Percentiles rank a stretch among this genome's conserved stretches.
phyloP scores from a whole-genome alignment of 176 grass and related monocot species.

The Avena eriantha region DNA sequence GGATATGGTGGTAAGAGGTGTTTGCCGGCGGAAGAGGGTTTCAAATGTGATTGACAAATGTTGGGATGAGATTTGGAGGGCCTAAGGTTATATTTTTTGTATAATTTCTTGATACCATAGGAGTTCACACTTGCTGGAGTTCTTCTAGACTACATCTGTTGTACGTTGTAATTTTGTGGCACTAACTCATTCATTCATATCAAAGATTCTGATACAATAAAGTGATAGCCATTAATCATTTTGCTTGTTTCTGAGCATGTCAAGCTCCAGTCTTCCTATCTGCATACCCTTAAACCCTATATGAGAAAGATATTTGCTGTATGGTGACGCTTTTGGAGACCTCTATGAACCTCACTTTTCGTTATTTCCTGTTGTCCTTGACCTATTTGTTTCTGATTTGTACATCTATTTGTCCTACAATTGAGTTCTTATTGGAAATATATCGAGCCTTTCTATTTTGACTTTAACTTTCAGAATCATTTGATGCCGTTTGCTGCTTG shows the following conservation, averaged over 20 bases:
- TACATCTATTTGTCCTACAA: neutral
- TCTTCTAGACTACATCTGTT: conserved; percentile 54
- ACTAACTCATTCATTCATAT: conserved; percentile 49
- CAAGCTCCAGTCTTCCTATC: neutral
- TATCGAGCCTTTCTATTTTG: no score
- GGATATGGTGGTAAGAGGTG: conserved; percentile 57
- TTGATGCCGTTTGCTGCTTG: no score
- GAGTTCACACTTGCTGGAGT: conserved; percentile 29
- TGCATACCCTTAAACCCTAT: conserved; percentile 1
- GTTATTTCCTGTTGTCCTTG: neutral
- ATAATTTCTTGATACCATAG: conserved; percentile 24
- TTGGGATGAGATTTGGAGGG: conserved; percentile 76
- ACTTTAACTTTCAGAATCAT: no score
- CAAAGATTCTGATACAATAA: conserved; percentile 59
- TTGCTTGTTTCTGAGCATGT: neutral
- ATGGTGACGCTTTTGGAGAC: neutral
- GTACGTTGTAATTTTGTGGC: conserved; percentile 52
- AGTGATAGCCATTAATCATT: neutral
- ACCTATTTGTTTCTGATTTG: neutral
- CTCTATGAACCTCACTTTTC: neutral
- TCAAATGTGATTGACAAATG: conserved; percentile 60
- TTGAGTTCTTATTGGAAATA: no score
- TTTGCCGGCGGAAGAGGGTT: conserved; percentile 59
- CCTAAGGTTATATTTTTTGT: conserved; percentile 41
- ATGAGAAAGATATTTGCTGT: neutral